These are phyloP conservation scores for Talaromyces islandicus DNA, from an alignment of 2,329 filamentous ascomycete genomes.

Conservation along the genomic window DNA sequence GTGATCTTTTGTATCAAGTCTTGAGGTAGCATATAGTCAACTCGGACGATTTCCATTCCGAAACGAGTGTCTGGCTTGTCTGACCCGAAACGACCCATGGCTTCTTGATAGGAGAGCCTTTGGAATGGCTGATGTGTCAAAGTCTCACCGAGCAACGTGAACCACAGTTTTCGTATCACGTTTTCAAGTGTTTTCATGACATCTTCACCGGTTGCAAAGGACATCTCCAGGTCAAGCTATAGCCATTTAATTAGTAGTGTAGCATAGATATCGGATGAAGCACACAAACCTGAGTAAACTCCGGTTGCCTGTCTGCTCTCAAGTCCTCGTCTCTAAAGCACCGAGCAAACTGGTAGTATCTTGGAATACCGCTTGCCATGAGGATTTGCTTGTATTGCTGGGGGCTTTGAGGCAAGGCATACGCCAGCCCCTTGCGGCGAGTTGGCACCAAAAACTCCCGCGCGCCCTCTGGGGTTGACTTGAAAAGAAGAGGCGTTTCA, in stretches of 20 bases:
- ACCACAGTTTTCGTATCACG: slow-evolving; percentile 53
- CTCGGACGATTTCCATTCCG: slow-evolving; percentile 58
- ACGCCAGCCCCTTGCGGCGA: slow-evolving; percentile 66
- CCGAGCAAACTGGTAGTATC: slow-evolving; percentile 87
- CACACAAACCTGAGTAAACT: slow-evolving; percentile 75
- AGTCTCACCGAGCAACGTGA: slow-evolving; percentile 39
- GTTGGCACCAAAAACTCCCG: slow-evolving; percentile 93
- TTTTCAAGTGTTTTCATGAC: slow-evolving; percentile 57
- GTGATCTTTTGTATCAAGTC: slow-evolving; percentile 72
- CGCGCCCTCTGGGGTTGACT: slow-evolving; percentile 93
- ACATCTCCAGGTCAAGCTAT: slow-evolving; percentile 88
- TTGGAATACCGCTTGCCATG: slow-evolving; percentile 78
- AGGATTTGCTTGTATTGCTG: slow-evolving; percentile 98
- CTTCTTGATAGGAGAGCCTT: slow-evolving; percentile 64
- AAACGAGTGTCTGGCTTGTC: slow-evolving; percentile 91
- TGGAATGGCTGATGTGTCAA: slow-evolving; percentile 46
- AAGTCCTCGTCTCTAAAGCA: slow-evolving; percentile 96
- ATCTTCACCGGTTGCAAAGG: slow-evolving; percentile 66
- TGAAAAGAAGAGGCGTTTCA: slow-evolving; percentile 92
- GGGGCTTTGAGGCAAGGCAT: slow-evolving; percentile 90
- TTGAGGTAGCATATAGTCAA: slow-evolving; percentile 58
- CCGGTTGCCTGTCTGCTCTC: slow-evolving; percentile 85
- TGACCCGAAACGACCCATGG: slow-evolving; percentile 74
- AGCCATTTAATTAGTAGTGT: neutral
- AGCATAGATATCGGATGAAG: neutral